Evolutionary conservation across 2,329 filamentous ascomycete genomes (phyloP), one percentile per base, ranked within the genome.

Genomic region (Colletotrichum kahawae): DNA sequence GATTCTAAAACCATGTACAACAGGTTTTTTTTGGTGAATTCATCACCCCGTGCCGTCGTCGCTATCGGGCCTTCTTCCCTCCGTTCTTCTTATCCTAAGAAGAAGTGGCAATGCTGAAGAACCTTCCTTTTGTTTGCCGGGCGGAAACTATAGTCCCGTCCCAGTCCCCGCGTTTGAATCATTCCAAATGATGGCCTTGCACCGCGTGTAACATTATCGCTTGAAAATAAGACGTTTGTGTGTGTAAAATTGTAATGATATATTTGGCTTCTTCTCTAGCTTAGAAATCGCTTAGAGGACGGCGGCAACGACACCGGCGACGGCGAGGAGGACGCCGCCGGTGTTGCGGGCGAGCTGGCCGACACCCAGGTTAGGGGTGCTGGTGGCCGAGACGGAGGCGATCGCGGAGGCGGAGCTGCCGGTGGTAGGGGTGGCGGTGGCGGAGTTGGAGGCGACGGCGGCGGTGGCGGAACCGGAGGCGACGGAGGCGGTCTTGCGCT

Each of bases 241-340:
- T 66, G 62, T 48, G 29, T 29, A 29, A 31, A 48, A 51, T 64
- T 16, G 33, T 57, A 57, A 57, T 57, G 21, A 29, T 57, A 57
- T 62, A 18, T 65, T 65, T n/a, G 62, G 16, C 16, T 60, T 57
- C n/a, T 21, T 66, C 21, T 69, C 31, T 62, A 27, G 57, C 31
- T 62, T 18, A 24, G 31, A 21, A 18, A 34, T 33, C 64, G 7
- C 43, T 82, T 83, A 86, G 69, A 87, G 78, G 33, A 86, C 78
- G 54, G 82, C 83, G 67, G 81, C 84, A 69, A 86, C 79, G 21
- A 81, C 82, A 71, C 83, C 85, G 36, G 83, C 84, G 51, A 85
- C 79, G 67, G 83, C 85, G 31, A 83, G 79, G 29, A 86, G 78
- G 18, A 84, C 73, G 38, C 82, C 79, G 21, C 83, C 83, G 24